phyloP scores from a whole-genome alignment of 2,329 filamentous ascomycete species.

The Diaporthe vaccinii region DNA sequence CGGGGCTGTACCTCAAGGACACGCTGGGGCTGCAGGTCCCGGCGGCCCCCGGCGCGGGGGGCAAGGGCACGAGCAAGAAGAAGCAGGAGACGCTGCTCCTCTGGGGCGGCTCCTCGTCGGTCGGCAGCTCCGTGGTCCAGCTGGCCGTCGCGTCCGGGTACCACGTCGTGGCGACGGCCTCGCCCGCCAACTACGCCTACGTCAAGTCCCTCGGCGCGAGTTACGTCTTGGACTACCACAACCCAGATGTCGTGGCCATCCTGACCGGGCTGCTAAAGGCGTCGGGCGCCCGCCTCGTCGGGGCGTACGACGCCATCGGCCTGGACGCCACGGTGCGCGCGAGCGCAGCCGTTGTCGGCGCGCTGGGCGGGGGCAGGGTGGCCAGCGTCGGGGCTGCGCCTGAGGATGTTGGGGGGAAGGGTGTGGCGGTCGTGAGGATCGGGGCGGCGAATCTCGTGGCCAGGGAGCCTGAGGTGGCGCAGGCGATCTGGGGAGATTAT shows the following conservation, averaged over 20 bases:
- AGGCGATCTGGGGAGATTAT: slow-evolving; percentile 42
- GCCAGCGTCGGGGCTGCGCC: slow-evolving; percentile 30
- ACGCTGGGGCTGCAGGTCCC: slow-evolving; percentile 44
- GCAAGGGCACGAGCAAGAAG: neutral
- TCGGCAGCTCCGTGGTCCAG: slow-evolving; percentile 59
- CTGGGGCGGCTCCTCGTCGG: slow-evolving; percentile 62
- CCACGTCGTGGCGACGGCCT: slow-evolving; percentile 37
- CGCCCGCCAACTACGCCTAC: slow-evolving; percentile 34
- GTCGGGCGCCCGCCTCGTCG: slow-evolving; percentile 21
- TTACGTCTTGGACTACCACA: slow-evolving; percentile 42
- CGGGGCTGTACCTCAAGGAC: slow-evolving; percentile 45
- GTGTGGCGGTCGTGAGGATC: slow-evolving; percentile 29
- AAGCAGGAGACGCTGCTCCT: slow-evolving; percentile 52
- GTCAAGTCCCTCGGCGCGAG: slow-evolving; percentile 35
- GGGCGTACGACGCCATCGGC: slow-evolving; percentile 40
- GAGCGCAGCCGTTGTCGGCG: slow-evolving; percentile 20
- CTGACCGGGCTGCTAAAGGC: slow-evolving; percentile 13
- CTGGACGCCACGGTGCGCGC: slow-evolving; percentile 28
- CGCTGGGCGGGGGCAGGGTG: slow-evolving; percentile 15
- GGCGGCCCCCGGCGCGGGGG: slow-evolving; percentile 20
- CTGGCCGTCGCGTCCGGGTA: slow-evolving; percentile 47
- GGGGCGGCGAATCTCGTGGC: slow-evolving; percentile 17
- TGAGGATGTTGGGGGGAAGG: neutral
- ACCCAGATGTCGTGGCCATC: slow-evolving; percentile 43
- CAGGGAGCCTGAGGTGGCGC: slow-evolving; percentile 18